Evolutionary conservation across 805 yeast genomes (phyloP).

Genomic region (Wickerhamiella cacticola): DNA sequence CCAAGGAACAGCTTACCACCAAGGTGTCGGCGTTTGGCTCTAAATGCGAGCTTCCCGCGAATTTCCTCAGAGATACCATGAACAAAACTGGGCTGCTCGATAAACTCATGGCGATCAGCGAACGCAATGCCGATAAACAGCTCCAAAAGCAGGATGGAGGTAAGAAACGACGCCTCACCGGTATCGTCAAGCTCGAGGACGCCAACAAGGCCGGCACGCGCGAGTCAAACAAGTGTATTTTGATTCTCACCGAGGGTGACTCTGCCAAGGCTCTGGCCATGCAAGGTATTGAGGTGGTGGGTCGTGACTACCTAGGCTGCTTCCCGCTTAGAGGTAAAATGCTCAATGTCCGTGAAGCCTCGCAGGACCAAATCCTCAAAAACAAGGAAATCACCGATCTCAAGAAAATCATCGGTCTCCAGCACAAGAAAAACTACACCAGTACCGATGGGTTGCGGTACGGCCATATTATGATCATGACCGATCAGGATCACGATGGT

Average conservation of each 20-base stretch:
- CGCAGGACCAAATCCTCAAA: slow-evolving; percentile 86
- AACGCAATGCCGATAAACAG: slow-evolving; percentile 76
- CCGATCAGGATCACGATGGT: slow-evolving; percentile 99
- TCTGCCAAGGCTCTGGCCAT: slow-evolving; percentile 89
- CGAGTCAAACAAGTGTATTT: slow-evolving; percentile 84
- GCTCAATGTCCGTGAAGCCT: slow-evolving; percentile 90
- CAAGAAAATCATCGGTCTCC: slow-evolving; percentile 89
- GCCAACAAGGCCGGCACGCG: slow-evolving; percentile 93
- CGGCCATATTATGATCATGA: slow-evolving; percentile 97
- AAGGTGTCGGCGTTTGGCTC: slow-evolving; percentile 84
- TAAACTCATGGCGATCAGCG: slow-evolving; percentile 70
- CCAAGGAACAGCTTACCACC: slow-evolving; percentile 90
- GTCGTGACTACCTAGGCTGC: slow-evolving; percentile 89
- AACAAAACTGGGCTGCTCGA: slow-evolving; percentile 60
- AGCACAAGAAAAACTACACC: slow-evolving; percentile 76
- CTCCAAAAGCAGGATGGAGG: slow-evolving; percentile 79
- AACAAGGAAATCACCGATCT: slow-evolving; percentile 91
- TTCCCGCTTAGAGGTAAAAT: slow-evolving; percentile 93
- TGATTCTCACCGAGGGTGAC: slow-evolving; percentile 92
- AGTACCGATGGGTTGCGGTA: slow-evolving; percentile 68
- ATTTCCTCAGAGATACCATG: slow-evolving; percentile 50
- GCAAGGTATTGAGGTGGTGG: slow-evolving; percentile 87
- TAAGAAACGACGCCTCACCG: slow-evolving; percentile 72
- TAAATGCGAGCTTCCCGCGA: slow-evolving; percentile 62
- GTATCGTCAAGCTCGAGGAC: slow-evolving; percentile 81